These are phyloP conservation scores for Scheffersomyces spartinae DNA, from an alignment of 805 yeast species.

Conservation along the genomic window DNA sequence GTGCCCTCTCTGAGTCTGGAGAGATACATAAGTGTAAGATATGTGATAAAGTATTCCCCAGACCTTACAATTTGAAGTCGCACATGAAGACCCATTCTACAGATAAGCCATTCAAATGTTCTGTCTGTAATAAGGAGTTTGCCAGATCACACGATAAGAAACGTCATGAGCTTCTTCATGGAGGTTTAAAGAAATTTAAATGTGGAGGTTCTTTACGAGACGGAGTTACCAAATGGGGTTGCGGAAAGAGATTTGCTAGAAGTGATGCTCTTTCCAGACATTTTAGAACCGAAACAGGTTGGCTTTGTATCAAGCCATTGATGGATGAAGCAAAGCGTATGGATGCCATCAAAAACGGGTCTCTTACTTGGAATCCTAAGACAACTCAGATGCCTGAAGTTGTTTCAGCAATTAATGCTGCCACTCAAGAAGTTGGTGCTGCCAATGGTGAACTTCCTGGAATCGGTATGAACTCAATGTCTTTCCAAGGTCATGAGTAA, in stretches of 20 bases:
- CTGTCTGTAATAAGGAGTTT: slow-evolving; percentile 53
- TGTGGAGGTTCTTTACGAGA: slow-evolving; percentile 54
- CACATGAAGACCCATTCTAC: slow-evolving; percentile 47
- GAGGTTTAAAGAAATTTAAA: slow-evolving; percentile 57
- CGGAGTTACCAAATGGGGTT: slow-evolving; percentile 58
- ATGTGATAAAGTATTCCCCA: slow-evolving; percentile 35
- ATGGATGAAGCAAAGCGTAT: slow-evolving; percentile 53
- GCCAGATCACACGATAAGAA: slow-evolving; percentile 71
- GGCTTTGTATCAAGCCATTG: slow-evolving; percentile 54
- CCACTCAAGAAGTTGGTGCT: no score
- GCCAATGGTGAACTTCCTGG: no score
- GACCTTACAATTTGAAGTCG: slow-evolving; percentile 38
- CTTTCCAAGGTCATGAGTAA: no score
- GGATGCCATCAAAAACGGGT: no score
- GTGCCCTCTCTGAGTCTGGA: no score
- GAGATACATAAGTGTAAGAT: no score
- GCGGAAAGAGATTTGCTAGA: slow-evolving; percentile 62
- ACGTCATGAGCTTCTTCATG: slow-evolving; percentile 66
- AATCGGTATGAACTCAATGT: no score
- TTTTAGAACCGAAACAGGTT: slow-evolving; percentile 66
- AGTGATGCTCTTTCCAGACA: slow-evolving; percentile 72
- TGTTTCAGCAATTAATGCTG: no score
- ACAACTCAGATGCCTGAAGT: no score
- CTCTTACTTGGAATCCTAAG: no score
- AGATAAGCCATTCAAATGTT: slow-evolving; percentile 61